Base-by-base conservation (phyloP, 169 alveolate species). In the Plasmodium yoelii region DNA sequence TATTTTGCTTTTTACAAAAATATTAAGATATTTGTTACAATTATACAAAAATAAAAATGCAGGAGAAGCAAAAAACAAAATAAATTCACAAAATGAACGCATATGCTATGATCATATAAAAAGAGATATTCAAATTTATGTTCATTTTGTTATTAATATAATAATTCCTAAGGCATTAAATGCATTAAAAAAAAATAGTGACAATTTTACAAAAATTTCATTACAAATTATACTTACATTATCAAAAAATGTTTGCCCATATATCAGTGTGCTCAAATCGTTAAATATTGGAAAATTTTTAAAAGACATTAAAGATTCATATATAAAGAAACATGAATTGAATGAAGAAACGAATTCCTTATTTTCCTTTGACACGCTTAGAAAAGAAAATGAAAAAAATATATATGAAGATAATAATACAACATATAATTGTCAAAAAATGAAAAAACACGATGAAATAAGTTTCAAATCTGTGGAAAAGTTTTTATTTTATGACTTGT, bases 141-240 rank as follows among this genome's bases (percentile, higher is more conserved):
- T 65, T 6, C 75, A 86, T 51, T 86, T 86, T 72, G 46, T 86
- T 59, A 47, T 86, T 19, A 86, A 86, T 59, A 69, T 86, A 59
- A 86, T 86, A 51, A 70, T 86, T 18, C 91, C 91, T 22, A 86
- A 86, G 71, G 72, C 75, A 24, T 73, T 86, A 15, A 86, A 86
- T 15, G 91, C 91, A 49, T 56, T 86, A 57, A 68, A 70, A 53
- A 68, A 59, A 73, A 86, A 86, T 44, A 73, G 39, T 2, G 60
- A 86, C 63, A 74, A 70, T 28, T 86, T 70, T 69, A 86, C 91
- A n/a, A 86, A 65, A 70, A 46, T 69, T 18, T 18, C 87, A 60
- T 49, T 86, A 9, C 75, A 86, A 19, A 86, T 86, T 34, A 86
- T 69, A 22, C 65, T 86, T 51, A 86, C 57, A 13, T 19, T 69